These are phyloP conservation scores for Rutstroemia sp. DNA, from an alignment of 2,329 filamentous ascomycete species.

Conservation along the genomic window DNA sequence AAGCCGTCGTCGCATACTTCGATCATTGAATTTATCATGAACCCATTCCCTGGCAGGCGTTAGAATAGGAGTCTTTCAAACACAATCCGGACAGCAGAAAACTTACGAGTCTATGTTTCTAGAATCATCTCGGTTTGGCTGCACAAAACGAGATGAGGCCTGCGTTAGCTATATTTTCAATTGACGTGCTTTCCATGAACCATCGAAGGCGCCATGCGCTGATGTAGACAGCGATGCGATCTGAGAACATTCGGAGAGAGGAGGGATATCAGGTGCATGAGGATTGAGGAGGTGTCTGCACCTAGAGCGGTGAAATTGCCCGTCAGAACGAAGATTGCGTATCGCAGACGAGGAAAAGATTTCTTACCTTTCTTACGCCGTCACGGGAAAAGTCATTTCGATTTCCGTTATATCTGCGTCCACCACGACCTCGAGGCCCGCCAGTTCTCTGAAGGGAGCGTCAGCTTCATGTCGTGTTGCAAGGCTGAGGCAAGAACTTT, in stretches of 20 bases:
- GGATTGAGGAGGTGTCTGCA: slow-evolving; percentile 32
- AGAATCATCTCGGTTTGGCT: slow-evolving; percentile 55
- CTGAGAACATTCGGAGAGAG: slow-evolving; percentile 29
- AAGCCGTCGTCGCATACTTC: slow-evolving; percentile 37
- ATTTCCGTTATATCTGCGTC: slow-evolving; percentile 25
- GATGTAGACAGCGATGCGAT: slow-evolving; percentile 24
- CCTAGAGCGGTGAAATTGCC: slow-evolving; percentile 18
- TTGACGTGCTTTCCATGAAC: slow-evolving; percentile 31
- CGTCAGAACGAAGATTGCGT: slow-evolving; percentile 9
- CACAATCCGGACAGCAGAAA: not conserved
- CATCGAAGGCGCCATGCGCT: slow-evolving; percentile 26
- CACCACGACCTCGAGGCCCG: slow-evolving; percentile 26
- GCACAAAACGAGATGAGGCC: slow-evolving; percentile 36
- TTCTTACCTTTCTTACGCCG: slow-evolving; percentile 78
- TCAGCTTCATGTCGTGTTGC: slow-evolving; percentile 11
- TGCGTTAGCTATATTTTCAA: slow-evolving; percentile 41
- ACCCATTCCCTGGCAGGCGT: slow-evolving; percentile 69
- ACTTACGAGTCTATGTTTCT: slow-evolving; percentile 65
- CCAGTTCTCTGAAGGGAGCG: slow-evolving; percentile 22
- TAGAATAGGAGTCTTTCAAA: not conserved
- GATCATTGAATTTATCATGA: slow-evolving; percentile 80
- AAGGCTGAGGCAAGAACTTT: slow-evolving; percentile 20
- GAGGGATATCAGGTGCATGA: slow-evolving; percentile 24
- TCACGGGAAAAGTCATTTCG: slow-evolving; percentile 59
- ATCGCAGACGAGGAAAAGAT: not conserved